These are phyloP conservation scores for Kwoniella europaea DNA, from an alignment of 768 basidiomycete genomes.

Conservation along the genomic window DNA sequence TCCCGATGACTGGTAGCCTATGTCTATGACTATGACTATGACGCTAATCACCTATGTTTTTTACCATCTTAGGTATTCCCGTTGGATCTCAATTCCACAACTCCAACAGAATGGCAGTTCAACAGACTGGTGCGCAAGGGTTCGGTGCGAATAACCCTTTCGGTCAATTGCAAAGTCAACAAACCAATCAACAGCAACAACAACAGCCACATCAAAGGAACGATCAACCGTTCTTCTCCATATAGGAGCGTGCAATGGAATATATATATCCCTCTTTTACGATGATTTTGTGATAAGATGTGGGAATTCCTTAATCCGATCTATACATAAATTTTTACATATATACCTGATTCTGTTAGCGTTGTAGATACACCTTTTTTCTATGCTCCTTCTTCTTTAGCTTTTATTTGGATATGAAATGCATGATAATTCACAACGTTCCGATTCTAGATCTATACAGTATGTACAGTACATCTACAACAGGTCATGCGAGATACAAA, in stretches of 20 bases:
- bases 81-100: conserved; percentile 62
- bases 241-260: conserved; percentile 59
- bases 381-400: neutral
- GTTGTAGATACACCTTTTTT: conserved; percentile 5
- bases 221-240: conserved; percentile 81
- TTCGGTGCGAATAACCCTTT: conserved; percentile 57
- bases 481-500: neutral
- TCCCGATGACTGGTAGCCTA: no score
- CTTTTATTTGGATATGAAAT: conserved; percentile 6
- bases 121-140: conserved; percentile 42
- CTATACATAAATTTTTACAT: neutral
- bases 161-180: conserved; percentile 62
- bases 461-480: neutral
- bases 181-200: conserved; percentile 61
- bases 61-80: conserved; percentile 61
- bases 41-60: conserved; percentile 18
- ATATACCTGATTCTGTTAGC: neutral
- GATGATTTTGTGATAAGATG: neutral
- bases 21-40: no score
- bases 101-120: conserved; percentile 48
- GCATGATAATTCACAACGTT: conserved; percentile 7
- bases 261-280: neutral
- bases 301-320: neutral
- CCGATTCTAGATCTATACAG: neutral
- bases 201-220: conserved; percentile 52